Evolutionary conservation across 768 basidiomycete genomes (phyloP), one percentile per base, ranked within the genome.

Genomic region (Leccinum subgranulosum): DNA sequence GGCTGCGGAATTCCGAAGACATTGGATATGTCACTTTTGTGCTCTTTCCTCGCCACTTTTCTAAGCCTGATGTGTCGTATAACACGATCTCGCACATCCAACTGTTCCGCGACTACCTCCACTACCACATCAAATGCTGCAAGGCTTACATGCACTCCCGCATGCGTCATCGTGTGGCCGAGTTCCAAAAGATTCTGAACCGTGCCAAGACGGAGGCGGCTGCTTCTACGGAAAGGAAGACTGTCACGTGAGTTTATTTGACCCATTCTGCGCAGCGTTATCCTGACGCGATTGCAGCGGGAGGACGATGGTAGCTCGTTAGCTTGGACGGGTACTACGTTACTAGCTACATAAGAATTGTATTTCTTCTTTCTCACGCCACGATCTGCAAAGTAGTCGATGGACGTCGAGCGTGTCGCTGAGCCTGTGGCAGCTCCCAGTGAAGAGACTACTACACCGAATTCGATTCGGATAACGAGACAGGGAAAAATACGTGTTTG

Each of bases 111-210:
- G 94, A 98, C 73, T 98, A 98, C 69, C 79, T 99, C n/a, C 97
- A 99, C 75, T 98, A 98, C 74, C 96, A 98, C 70, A 97, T 99
- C 82, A 98, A 96, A 68, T 95, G 94, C 71, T 94, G 89, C 53
- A 98, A 98, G 74, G 97, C 96, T 0, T 98, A 99, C 76, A 96
- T 99, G 93, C 96, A 98, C 75, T 95, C 93, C 3, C 81, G 97
- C 47, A 95, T 98, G 94, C 81, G 97, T 59, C 81, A 88, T 65
- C 86, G 97, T 10, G 97, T 97, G 12, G 84, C 90, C 1, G 93
- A 97, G 74, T 98, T 99, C 80, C 90, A 93, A 75, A 94, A 94
- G 74, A 86, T 99, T 52, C 75, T 99, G 68, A 98, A 98, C 69
- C 79, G 97, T 51, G 95, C 97, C 8, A 98, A 98, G 82, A 89